Conservation (phyloP, 2,329 filamentous ascomycete genomes). For the Talaromyces pinophilus region DNA sequence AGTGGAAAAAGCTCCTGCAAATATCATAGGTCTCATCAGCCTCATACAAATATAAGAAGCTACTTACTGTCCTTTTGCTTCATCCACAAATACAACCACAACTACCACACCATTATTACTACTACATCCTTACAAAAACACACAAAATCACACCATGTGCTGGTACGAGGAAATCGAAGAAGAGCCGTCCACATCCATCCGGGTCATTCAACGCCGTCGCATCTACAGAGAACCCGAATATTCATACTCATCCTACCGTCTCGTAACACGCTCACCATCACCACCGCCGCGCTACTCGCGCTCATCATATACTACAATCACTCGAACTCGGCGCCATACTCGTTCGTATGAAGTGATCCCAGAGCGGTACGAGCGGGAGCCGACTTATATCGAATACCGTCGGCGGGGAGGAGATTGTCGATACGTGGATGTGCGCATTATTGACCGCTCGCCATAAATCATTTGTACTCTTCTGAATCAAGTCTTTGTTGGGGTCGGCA, state of each 20-base stretch:
- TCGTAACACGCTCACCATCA: background rate
- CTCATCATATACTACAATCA: conserved; percentile 23
- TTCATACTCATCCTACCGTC: background rate
- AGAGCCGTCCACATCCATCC: conserved; percentile 15
- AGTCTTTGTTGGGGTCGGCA: background rate
- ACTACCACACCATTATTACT: background rate
- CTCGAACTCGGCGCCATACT: conserved; percentile 16
- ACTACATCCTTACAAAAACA: background rate
- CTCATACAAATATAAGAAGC: background rate
- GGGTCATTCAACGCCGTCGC: conserved; percentile 20
- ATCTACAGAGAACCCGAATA: conserved; percentile 7
- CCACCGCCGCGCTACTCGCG: conserved; percentile 1
- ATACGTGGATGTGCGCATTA: conserved; percentile 9
- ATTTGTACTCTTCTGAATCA: no score
- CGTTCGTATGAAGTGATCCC: conserved; percentile 19
- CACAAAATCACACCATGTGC: conserved; percentile 16
- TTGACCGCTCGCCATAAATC: background rate
- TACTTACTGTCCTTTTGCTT: background rate
- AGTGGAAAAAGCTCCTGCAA: background rate
- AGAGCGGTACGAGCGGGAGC: conserved; percentile 8
- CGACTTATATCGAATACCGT: conserved; percentile 16
- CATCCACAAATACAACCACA: background rate
- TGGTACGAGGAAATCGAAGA: conserved; percentile 18
- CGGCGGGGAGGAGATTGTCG: background rate
- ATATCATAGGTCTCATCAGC: background rate